Base-by-base conservation (phyloP, 257 asterid genomes). In the Misopates orontium region DNA sequence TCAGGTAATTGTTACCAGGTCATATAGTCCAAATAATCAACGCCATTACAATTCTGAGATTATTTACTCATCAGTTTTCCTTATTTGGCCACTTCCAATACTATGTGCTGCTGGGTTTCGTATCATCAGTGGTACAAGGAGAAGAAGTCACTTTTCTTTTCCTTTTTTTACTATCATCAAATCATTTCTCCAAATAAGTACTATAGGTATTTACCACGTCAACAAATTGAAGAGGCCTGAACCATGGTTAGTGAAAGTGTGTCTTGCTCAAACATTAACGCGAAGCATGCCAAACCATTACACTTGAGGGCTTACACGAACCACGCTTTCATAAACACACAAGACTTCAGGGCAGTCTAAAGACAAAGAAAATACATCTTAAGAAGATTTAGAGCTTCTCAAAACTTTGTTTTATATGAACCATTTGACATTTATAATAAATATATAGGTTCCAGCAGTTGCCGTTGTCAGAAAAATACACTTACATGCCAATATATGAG, bases 371-470 rank as follows among this genome's bases (percentile, higher is more conserved):
- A 42, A 42, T 42, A 42, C 14, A 2, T 16, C 48, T 42, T 42
- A 42, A 52, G 12, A 53, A 31, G 51, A 62, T 21, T 51, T 55
- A 44, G 60, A 28, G 44, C 66, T 31, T 18, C 44, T 28, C 5
- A 56, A 22, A 11, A 39, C 41, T 21, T 64, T 59, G n/a, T 36
- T 8, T 20, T 8, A 28, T 19, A 42, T 25, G 39, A 56, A 56
- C 17, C 24, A 25, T 23, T 56, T 31, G 25, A 13, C 47, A 15
- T 44, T 4, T 14, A 45, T 17, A 60, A 45, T 42, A 42, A n/a
- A 47, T 42, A n/a, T n/a, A n/a, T n/a, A n/a, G n/a, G n/a, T n/a
- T n/a, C n/a, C n/a, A n/a, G n/a, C n/a, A n/a, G 0, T 21, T 28
- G 44, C 14, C 16, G 44, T 62, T 70, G 31, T 36, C 49, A 53